Evolutionary conservation across 768 basidiomycete species (phyloP), one percentile per base, ranked within the genome.

Genomic region (Boletellus ananas): DNA sequence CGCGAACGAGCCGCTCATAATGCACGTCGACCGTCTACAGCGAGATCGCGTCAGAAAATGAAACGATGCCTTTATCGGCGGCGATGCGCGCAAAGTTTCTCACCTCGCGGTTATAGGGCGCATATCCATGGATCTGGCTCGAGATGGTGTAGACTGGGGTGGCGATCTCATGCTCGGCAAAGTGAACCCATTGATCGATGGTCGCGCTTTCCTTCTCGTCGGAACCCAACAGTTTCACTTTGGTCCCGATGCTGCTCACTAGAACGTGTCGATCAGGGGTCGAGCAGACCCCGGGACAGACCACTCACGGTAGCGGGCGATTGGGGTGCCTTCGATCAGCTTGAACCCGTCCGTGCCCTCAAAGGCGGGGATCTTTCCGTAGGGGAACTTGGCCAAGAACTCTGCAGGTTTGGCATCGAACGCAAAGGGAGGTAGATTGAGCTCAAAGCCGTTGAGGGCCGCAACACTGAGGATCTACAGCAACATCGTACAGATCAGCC

Each of bases 111-210:
- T 4, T 51, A 42, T 59, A 60, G 1, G 46, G 25, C 0, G 37
- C 35, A 17, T 17, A 39, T 1, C 50, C 52, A 13, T 29, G 46
- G 12, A 60, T 9, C 34, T 37, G 1, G 8, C 36, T 23, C 12
- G 35, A 23, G 36, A 34, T 10, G n/a, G 0, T 9, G 8, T 36
- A 13, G 0, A 3, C 1, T 6, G 51, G 43, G 0, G 0, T 6
- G 3, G 51, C 34, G 20, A 63, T 44, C 16, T 63, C 62, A 1
- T 45, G 44, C 17, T 63, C 61, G 8, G 44, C 49, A 39, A 55
- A 63, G 37, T 58, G 62, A 4, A 42, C 12, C 58, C 61, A 63
- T 14, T 62, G 62, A 46, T 63, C 58, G 7, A 63, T 31, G 1
- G 52, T 34, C 0, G 50, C 42, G 1, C 21, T 16, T 31, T 59